Percentiles rank a stretch among this genome's conserved stretches.
These are phyloP conservation scores for Hypomontagnella monticulosa DNA, from an alignment of 495 filamentous ascomycete species.

Conservation along the genomic window DNA sequence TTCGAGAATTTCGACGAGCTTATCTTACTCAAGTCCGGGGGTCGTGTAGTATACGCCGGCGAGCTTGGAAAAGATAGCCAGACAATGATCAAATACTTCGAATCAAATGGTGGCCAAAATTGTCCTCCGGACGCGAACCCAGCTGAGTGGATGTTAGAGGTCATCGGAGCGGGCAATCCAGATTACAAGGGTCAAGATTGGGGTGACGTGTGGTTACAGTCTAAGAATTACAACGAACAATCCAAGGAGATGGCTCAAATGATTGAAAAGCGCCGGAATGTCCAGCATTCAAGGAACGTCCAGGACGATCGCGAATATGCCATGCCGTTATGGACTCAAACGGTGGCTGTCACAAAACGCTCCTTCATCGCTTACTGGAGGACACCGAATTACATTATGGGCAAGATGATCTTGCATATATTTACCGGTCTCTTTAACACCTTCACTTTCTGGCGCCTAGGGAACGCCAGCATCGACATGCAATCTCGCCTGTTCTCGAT, in stretches of 20 bases:
- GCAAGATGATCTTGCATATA: conserved; percentile 58
- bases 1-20: conserved; percentile 78
- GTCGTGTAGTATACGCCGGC: conserved; percentile 76
- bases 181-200: conserved; percentile 73
- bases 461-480: conserved; percentile 70
- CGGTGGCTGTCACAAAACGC: conserved; percentile 58
- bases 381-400: conserved; percentile 75
- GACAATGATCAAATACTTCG: conserved; percentile 54
- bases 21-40: conserved; percentile 71
- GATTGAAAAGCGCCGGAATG: conserved; percentile 26
- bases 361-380: conserved; percentile 81
- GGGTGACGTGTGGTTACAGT: conserved; percentile 77
- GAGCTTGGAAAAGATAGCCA: conserved; percentile 56
- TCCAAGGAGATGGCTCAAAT: conserved; percentile 59
- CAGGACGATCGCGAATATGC: conserved; percentile 47
- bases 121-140: conserved; percentile 72
- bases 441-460: conserved; percentile 78
- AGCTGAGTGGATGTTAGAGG: conserved; percentile 89
- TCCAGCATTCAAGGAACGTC: conserved; percentile 41
- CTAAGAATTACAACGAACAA: conserved; percentile 68
- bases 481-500: conserved; percentile 79
- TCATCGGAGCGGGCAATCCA: conserved; percentile 62
- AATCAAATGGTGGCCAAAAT: conserved; percentile 70
- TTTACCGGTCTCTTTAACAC: conserved; percentile 70
- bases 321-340: conserved; percentile 50